These are phyloP conservation scores for Pontederia paniculata DNA, from an alignment of 176 grass and related monocot genomes.

Conservation along the genomic window DNA sequence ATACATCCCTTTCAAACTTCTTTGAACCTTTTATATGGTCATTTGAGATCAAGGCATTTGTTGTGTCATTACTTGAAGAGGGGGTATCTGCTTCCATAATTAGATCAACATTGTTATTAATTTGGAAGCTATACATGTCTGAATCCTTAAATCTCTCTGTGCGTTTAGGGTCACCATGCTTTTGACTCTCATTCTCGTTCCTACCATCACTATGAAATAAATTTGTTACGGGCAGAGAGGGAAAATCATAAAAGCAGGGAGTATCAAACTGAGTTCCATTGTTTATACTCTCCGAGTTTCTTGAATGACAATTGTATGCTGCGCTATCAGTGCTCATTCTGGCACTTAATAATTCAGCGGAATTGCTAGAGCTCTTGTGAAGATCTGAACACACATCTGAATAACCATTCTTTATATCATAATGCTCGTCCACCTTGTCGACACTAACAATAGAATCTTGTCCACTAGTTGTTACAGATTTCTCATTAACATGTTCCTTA, in stretches of 20 bases:
- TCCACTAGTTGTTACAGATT: constrained; percentile 41
- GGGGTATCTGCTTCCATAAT: constrained; percentile 73
- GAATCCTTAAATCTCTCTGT: constrained; percentile 30
- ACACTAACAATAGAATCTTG: constrained; percentile 24
- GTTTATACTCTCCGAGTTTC: constrained; percentile 41
- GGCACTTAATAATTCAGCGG: constrained; percentile 48
- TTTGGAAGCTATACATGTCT: constrained; percentile 84
- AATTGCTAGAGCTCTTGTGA: constrained; percentile 51
- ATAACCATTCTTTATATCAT: constrained; percentile 38
- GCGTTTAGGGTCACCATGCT: constrained; percentile 35
- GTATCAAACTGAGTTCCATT: constrained; percentile 78
- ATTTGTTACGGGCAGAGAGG: constrained; percentile 51
- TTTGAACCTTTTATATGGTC: constrained; percentile 42
- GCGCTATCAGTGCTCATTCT: constrained; percentile 39
- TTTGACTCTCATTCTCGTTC: constrained; percentile 31
- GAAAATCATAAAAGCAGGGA: constrained; percentile 44
- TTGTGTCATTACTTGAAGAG: constrained; percentile 43
- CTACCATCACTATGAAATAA: constrained; percentile 43
- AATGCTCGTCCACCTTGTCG: constrained; percentile 24
- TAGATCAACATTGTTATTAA: constrained; percentile 89
- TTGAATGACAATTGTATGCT: constrained; percentile 45
- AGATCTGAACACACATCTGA: constrained; percentile 21
- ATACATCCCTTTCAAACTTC: constrained; percentile 39
- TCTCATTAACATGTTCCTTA: constrained; percentile 45
- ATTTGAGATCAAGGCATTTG: constrained; percentile 34